Evolutionary conservation across 2,329 filamentous ascomycete species (phyloP), one percentile per base, ranked within the genome.

Genomic region (Ceratocystis huliohia): DNA sequence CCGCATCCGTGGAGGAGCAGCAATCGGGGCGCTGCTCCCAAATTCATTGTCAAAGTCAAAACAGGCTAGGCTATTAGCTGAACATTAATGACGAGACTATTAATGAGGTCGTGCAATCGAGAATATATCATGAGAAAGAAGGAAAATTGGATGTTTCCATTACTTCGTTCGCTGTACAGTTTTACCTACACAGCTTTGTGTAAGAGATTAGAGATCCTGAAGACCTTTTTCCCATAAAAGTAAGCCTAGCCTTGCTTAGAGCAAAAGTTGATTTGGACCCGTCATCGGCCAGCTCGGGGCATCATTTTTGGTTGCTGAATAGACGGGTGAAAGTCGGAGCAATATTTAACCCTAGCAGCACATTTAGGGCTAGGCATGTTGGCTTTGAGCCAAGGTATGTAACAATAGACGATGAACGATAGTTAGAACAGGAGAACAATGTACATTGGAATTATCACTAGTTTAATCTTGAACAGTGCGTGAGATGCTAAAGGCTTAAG

Each of bases 21-120:
- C 74, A 76, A 75, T 72, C 77, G 78, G 71, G 79, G 79, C 72
- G 79, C 75, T 72, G 76, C 76, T 74, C 77, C 79, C 75, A 78
- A 76, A 74, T 76, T 77, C 80, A 82, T 82, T 70, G 71, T 77
- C 72, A 72, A 71, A 69, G 71, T 69, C 68, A 71, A 69, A 69
- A 69, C 15, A 5, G 45, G 41, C 17, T n/a, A 5, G 45, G 41
- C 17, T n/a, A 41, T 64, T 57, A 64, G 30, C 50, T 41, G 45
- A 5, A 59, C 61, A 66, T 64, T 5, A 61, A 66, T 59, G 61
- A 59, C 15, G 17, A 20, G 3, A 37, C 7, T n/a, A n/a, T 25
- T 8, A 37, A 20, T 33, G 56, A 15, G 37, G 44, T 33, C 20
- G 61, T 57, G 64, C 8, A 66, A 37, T 30, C 22, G 15, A 45